These are phyloP conservation scores for Mitragyna speciosa DNA, from an alignment of 257 asterid genomes.

Conservation along the genomic window DNA sequence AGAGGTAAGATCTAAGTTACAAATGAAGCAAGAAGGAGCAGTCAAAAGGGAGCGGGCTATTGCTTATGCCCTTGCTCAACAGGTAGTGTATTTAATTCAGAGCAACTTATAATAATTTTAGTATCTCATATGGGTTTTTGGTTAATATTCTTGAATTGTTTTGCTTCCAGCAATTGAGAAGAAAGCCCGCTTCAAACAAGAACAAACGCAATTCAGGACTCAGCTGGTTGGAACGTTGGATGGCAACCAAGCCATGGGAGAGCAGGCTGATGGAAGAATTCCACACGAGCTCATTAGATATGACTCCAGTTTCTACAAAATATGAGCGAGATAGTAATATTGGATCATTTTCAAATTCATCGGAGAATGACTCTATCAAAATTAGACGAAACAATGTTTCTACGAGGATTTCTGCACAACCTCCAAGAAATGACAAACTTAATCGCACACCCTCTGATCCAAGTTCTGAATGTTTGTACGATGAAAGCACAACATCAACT, in stretches of 20 bases:
- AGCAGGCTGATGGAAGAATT: slow-evolving; percentile 36
- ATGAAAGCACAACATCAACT: slow-evolving; percentile 68
- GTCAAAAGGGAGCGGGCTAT: slow-evolving; percentile 81
- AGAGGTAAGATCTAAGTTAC: slow-evolving; percentile 69
- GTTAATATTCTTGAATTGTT: neutral
- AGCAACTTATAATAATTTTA: neutral
- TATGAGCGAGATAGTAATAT: slow-evolving; percentile 13
- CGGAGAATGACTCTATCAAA: slow-evolving; percentile 39
- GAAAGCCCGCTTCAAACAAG: slow-evolving; percentile 33
- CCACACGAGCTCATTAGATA: slow-evolving; percentile 32
- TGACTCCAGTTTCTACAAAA: slow-evolving; percentile 34
- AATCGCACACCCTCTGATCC: slow-evolving; percentile 55
- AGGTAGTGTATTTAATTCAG: slow-evolving; percentile 36
- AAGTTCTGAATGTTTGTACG: slow-evolving; percentile 46
- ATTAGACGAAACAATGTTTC: slow-evolving; percentile 36
- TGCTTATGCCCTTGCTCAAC: slow-evolving; percentile 67
- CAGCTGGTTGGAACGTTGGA: slow-evolving; percentile 79
- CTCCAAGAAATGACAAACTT: slow-evolving; percentile 47
- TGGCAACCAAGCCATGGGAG: slow-evolving; percentile 66
- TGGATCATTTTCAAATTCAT: slow-evolving; percentile 37
- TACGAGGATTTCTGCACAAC: slow-evolving; percentile 43
- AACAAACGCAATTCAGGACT: slow-evolving; percentile 36
- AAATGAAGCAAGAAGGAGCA: slow-evolving; percentile 86
- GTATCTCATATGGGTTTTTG: neutral
- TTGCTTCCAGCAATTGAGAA: slow-evolving; percentile 34